These are phyloP conservation scores for Haematococcus lacustris DNA, from an alignment of 139 green algal species.

Conservation along the genomic window DNA sequence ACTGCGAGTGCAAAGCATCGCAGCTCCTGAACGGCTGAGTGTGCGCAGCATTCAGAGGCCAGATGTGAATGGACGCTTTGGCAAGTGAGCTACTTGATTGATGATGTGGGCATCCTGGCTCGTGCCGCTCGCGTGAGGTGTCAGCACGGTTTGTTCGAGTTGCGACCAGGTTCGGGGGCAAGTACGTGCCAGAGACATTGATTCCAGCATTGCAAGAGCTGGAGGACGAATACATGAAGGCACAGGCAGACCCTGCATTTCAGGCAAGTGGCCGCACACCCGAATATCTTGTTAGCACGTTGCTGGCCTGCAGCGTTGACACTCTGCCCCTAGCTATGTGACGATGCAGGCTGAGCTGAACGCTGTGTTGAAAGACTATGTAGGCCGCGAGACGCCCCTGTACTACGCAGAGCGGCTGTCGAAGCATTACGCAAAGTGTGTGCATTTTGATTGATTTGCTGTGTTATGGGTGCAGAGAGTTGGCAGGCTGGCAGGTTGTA, in stretches of 20 bases:
- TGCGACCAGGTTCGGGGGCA: slow-evolving; percentile 72
- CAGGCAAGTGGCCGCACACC: slow-evolving; percentile 14
- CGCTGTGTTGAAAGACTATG: slow-evolving; percentile 88
- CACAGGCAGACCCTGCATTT: slow-evolving; percentile 61
- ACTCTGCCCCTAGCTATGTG: no score
- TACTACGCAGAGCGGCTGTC: slow-evolving; percentile 92
- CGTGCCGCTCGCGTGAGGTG: not conserved
- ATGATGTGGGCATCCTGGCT: not conserved
- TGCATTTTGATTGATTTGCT: no score
- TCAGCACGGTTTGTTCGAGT: not conserved
- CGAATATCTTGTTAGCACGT: no score
- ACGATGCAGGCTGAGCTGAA: slow-evolving; percentile 86
- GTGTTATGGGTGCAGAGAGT: no score
- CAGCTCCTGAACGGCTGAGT: not conserved
- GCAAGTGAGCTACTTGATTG: not conserved
- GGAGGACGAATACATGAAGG: slow-evolving; percentile 71
- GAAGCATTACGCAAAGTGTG: slow-evolving; percentile 66
- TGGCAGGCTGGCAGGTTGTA: no score
- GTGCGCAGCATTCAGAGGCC: not conserved
- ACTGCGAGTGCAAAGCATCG: not conserved
- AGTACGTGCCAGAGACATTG: slow-evolving; percentile 97
- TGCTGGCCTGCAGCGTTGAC: no score
- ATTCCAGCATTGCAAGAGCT: slow-evolving; percentile 86
- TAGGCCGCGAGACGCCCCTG: slow-evolving; percentile 85
- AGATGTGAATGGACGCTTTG: slow-evolving; percentile 2